A percentile compares a stretch with the other conserved stretches of the same genome.
These are phyloP conservation scores for Penicillium lagena DNA, from an alignment of 495 filamentous ascomycete genomes.

Conservation along the genomic window DNA sequence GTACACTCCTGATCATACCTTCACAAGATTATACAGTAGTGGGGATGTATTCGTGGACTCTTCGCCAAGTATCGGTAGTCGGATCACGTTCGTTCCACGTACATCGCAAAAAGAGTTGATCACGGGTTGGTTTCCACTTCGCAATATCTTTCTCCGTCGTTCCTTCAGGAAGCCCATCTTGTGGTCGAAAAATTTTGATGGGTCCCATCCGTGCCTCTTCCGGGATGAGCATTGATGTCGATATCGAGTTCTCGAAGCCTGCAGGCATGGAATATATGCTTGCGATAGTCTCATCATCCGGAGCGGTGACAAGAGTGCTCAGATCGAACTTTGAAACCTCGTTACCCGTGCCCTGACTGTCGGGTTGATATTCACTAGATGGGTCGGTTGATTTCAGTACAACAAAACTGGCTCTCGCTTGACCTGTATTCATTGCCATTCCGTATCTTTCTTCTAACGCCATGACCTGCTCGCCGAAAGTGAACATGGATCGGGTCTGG, in stretches of 20 bases:
- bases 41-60: slow-evolving; percentile 10
- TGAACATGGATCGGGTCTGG: slow-evolving; percentile 7
- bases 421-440: neutral
- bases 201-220: slow-evolving; percentile 24
- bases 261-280: neutral
- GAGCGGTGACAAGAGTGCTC: neutral
- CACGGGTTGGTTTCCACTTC: slow-evolving; percentile 7
- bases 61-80: slow-evolving; percentile 9
- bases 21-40: too few species aligned
- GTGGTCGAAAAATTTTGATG: slow-evolving; percentile 15
- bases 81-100: slow-evolving; percentile 13
- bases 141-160: slow-evolving; percentile 11
- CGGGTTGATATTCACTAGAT: too few species aligned
- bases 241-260: neutral
- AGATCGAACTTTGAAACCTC: too few species aligned
- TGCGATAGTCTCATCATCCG: neutral
- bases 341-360: too few species aligned
- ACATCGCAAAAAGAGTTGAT: slow-evolving; percentile 15
- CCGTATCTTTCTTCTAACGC: slow-evolving; percentile 14
- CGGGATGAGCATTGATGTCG: slow-evolving; percentile 8
- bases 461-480: slow-evolving; percentile 13
- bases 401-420: neutral
- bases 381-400: neutral
- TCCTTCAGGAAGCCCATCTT: slow-evolving; percentile 12
- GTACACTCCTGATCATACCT: too few species aligned